A percentile compares a stretch with the other conserved stretches of the same genome.
Conservation (phyloP, 2,329 filamentous ascomycete species). For the Fusarium staphyleae region DNA sequence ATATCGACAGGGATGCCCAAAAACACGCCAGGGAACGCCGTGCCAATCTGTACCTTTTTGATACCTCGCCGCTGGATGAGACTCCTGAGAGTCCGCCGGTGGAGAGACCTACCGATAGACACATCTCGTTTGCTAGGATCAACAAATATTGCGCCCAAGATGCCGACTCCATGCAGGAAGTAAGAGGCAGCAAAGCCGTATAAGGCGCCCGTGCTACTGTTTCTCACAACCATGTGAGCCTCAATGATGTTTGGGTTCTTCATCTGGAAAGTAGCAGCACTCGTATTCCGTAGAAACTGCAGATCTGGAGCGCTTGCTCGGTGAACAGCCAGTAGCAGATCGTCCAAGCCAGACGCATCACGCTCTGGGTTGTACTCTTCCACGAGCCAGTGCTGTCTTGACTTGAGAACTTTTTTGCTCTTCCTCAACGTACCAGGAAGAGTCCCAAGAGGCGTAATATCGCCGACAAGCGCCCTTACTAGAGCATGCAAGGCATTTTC, state of each 20-base stretch:
- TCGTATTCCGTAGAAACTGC: slow-evolving; percentile 73
- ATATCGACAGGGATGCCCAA: slow-evolving; percentile 76
- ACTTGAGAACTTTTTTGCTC: slow-evolving; percentile 85
- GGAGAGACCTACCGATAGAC: slow-evolving; percentile 88
- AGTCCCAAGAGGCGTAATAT: slow-evolving; percentile 66
- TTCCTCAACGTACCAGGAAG: slow-evolving; percentile 80
- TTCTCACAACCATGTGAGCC: slow-evolving; percentile 89
- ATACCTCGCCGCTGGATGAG: slow-evolving; percentile 74
- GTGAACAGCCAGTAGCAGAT: slow-evolving; percentile 74
- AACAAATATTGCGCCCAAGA: slow-evolving; percentile 87
- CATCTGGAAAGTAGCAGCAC: slow-evolving; percentile 78
- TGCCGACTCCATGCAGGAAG: slow-evolving; percentile 73
- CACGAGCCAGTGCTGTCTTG: slow-evolving; percentile 94
- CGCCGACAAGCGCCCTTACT: slow-evolving; percentile 83
- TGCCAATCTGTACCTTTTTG: slow-evolving; percentile 82
- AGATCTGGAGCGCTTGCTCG: slow-evolving; percentile 71
- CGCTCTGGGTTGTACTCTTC: slow-evolving; percentile 84
- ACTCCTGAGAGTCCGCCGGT: slow-evolving; percentile 81
- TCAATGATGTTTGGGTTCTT: slow-evolving; percentile 75
- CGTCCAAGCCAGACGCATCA: slow-evolving; percentile 75
- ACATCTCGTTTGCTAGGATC: slow-evolving; percentile 86
- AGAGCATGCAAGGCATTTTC: slow-evolving; percentile 88
- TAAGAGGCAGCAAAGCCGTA: slow-evolving; percentile 95
- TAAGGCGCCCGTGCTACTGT: slow-evolving; percentile 87
- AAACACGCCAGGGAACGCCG: slow-evolving; percentile 83